Conservation (phyloP, 75 land plant species). For the Pinus albicaulis region DNA sequence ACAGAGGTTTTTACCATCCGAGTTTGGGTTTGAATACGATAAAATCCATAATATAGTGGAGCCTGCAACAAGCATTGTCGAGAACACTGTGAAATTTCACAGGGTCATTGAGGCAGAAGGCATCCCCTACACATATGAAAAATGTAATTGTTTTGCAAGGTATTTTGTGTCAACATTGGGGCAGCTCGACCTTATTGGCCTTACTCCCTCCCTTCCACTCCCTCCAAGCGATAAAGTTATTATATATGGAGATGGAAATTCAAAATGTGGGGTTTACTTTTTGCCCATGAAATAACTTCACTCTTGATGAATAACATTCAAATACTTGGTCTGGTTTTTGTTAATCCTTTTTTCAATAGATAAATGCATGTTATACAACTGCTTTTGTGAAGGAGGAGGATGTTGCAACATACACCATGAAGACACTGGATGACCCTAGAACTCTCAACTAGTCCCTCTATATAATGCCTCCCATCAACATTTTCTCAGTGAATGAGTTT, state of each 20-base stretch:
- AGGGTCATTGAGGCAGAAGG: conserved; percentile 46
- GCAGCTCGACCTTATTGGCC: conserved; percentile 18
- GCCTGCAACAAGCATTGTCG: conserved; percentile 42
- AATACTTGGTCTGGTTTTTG: too few species aligned
- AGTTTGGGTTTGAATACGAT: too few species aligned
- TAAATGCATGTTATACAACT: conserved; percentile 13
- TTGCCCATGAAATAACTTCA: not conserved
- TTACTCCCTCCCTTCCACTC: not conserved
- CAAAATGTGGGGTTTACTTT: conserved; percentile 22
- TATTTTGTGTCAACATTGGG: conserved; percentile 40
- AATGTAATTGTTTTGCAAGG: conserved; percentile 56
- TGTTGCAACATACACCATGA: conserved; percentile 51
- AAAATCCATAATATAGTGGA: conserved; percentile 15
- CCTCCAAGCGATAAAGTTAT: conserved; percentile 44
- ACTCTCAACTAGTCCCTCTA: conserved; percentile 57
- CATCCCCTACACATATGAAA: conserved; percentile 63
- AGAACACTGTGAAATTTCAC: conserved; percentile 39
- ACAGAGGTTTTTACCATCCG: too few species aligned
- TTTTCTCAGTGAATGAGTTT: conserved; percentile 33
- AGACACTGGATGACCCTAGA: conserved; percentile 49
- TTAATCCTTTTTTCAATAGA: not conserved
- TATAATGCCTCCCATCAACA: conserved; percentile 47
- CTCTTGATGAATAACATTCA: not conserved
- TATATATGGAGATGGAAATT: conserved; percentile 50
- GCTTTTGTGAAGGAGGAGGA: conserved; percentile 50